Evolutionary conservation across 345 rosid species (phyloP).

Genomic region (Arabidopsis thaliana): TAIR10.1 NC_003070.9:2607501-2608000

Average conservation of each 20-base stretch:
- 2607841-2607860: not conserved
- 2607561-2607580: not conserved
- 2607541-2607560: slow-evolving; percentile 9
- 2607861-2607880: not conserved
- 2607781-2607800: not conserved
- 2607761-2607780: not conserved
- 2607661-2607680: slow-evolving; percentile 26
- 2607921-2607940: not conserved
- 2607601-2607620: not conserved
- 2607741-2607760: not conserved
- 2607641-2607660: not conserved
- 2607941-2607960: too few species aligned
- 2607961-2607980: too few species aligned
- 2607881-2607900: not conserved
- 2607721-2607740: slow-evolving; percentile 1
- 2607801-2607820: slow-evolving; percentile 11
- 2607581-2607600: not conserved
- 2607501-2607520: not conserved
- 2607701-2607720: not conserved
- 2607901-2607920: not conserved
- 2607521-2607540: slow-evolving; percentile 28
- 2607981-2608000: not conserved
- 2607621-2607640: not conserved
- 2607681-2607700: slow-evolving; percentile 5
- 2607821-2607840: not conserved